phyloP scores from a whole-genome alignment of 352 stramenopile genomes.

The Globisporangium perplexum region DNA sequence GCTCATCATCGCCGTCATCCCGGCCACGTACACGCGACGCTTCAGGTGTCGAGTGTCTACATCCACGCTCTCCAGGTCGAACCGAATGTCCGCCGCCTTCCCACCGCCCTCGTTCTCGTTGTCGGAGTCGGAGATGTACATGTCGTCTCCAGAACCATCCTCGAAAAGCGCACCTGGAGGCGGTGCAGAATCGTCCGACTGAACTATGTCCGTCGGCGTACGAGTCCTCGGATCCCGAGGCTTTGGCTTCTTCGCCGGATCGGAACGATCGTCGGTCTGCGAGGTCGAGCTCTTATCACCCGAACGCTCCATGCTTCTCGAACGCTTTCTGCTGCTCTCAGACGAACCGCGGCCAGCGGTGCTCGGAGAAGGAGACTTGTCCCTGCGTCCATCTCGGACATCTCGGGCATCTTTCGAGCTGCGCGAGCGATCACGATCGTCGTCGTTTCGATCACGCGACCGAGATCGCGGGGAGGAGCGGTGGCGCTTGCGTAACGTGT shows the following conservation, averaged over 20 bases:
- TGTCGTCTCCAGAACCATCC: conserved; percentile 9
- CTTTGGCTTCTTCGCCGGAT: not conserved
- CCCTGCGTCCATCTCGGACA: not conserved
- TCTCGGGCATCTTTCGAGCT: not conserved
- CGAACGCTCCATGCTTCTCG: conserved; percentile 1
- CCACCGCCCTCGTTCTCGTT: conserved; percentile 22
- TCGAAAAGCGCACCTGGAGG: conserved; percentile 5
- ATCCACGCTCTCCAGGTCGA: conserved; percentile 31
- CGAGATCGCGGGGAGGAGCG: conserved; percentile 9
- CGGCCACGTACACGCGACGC: conserved; percentile 53
- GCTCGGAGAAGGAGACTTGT: not conserved
- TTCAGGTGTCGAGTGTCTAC: conserved; percentile 32
- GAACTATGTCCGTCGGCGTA: not conserved
- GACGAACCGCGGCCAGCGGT: not conserved
- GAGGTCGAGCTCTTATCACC: not conserved
- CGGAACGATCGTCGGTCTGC: not conserved
- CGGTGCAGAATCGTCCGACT: not conserved
- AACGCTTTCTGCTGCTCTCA: conserved; percentile 3
- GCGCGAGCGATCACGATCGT: not conserved
- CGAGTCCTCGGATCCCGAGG: not conserved
- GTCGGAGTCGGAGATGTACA: conserved; percentile 54
- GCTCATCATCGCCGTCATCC: conserved; percentile 35
- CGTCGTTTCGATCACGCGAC: conserved; percentile 9
- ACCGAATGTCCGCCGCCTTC: conserved; percentile 37
- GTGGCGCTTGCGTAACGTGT: conserved; percentile 1